phyloP scores from a whole-genome alignment of 1,284 basidiomycete species.

The Cryptococcus maquisensis region DNA sequence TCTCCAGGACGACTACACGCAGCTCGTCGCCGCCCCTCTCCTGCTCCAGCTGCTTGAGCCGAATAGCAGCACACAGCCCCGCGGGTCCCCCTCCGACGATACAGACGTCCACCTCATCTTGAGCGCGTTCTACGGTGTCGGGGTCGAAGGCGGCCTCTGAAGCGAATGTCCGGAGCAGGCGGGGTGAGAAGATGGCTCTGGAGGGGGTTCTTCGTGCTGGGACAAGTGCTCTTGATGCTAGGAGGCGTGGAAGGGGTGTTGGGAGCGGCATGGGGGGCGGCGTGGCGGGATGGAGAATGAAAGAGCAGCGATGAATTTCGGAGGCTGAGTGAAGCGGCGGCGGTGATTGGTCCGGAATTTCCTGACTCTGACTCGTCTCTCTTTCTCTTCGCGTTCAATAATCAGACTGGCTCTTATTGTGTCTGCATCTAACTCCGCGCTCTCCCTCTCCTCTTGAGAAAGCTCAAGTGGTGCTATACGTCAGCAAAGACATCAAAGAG shows the following conservation, averaged over 20 bases:
- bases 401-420: too few relatives aligned
- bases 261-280: constrained; percentile 6
- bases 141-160: constrained; percentile 43
- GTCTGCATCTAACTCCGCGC: too few relatives aligned
- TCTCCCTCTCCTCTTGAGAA: not conserved
- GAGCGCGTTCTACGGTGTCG: constrained; percentile 62
- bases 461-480: too few relatives aligned
- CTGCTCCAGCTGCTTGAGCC: constrained; percentile 86
- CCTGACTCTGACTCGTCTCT: not conserved
- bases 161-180: constrained; percentile 15
- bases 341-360: not conserved
- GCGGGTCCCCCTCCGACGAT: constrained; percentile 96
- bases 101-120: constrained; percentile 91
- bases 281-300: not conserved
- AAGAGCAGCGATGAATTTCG: not conserved
- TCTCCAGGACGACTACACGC: constrained; percentile 91
- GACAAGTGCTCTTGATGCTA: constrained; percentile 2
- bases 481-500: not conserved
- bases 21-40: constrained; percentile 71
- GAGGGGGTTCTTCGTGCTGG: constrained; percentile 1
- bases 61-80: constrained; percentile 92
- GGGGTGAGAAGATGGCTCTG: not conserved
- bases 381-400: too few relatives aligned
- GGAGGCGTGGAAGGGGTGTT: constrained; percentile 9
- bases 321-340: not conserved